phyloP scores from a whole-genome alignment of 768 basidiomycete genomes.

The Daedaleopsis sinensis region DNA sequence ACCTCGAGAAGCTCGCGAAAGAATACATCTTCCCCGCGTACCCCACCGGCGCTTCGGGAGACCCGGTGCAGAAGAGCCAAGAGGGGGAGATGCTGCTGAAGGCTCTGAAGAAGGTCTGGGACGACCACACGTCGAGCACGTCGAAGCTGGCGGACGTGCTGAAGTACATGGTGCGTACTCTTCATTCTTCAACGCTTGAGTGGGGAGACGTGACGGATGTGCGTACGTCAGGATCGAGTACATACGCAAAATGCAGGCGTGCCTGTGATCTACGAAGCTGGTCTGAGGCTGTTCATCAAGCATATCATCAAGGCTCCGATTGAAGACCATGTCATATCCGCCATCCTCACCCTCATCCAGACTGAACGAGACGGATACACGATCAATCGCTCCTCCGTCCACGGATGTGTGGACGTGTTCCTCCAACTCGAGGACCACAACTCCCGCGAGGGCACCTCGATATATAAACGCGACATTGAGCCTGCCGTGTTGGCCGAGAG shows the following conservation, averaged over 20 bases:
- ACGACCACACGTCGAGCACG: conserved; percentile 91
- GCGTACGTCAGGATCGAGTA: conserved; percentile 75
- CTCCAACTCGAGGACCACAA: conserved; percentile 61
- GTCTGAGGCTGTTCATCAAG: conserved; percentile 79
- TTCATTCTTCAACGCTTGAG: not conserved
- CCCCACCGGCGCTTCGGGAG: conserved; percentile 67
- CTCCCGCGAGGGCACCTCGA: conserved; percentile 45
- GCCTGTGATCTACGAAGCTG: conserved; percentile 80
- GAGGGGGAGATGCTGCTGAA: conserved; percentile 88
- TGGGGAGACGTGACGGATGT: not conserved
- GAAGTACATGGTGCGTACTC: conserved; percentile 84
- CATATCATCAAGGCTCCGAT: conserved; percentile 83
- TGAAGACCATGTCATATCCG: conserved; percentile 76
- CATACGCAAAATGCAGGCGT: conserved; percentile 77
- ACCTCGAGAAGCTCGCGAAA: conserved; percentile 79
- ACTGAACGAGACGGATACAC: conserved; percentile 90
- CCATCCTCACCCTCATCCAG: conserved; percentile 85
- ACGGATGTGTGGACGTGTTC: conserved; percentile 86
- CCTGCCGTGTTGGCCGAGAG: conserved; percentile 80
- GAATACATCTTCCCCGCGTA: conserved; percentile 82
- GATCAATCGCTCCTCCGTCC: conserved; percentile 90
- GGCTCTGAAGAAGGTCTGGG: conserved; percentile 85
- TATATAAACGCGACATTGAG: conserved; percentile 87
- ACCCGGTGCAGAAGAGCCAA: conserved; percentile 74
- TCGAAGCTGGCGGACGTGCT: conserved; percentile 85